Conservation (phyloP, 1,284 basidiomycete species). For the Mycosarcoma mackinlayi region DNA sequence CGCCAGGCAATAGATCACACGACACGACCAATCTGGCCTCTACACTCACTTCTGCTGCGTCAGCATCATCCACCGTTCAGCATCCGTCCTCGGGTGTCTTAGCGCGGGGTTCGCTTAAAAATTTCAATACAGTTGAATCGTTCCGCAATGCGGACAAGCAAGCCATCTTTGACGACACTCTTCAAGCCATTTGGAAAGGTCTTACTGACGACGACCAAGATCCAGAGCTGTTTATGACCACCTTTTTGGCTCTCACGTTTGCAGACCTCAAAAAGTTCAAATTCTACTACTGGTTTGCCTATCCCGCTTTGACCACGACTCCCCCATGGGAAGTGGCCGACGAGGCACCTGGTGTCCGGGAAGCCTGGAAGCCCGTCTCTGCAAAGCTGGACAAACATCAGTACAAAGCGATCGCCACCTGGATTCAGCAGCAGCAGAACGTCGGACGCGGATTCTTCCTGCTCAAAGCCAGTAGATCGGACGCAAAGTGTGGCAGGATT, state of each 20-base stretch:
- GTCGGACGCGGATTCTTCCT: slow-evolving; percentile 44
- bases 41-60: slow-evolving; percentile 63
- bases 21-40: not conserved
- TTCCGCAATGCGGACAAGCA: slow-evolving; percentile 91
- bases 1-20: slow-evolving; percentile 69
- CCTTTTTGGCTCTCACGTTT: slow-evolving; percentile 89
- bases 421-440: slow-evolving; percentile 18
- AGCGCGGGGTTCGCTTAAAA: slow-evolving; percentile 77
- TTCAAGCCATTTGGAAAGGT: slow-evolving; percentile 36
- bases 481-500: slow-evolving; percentile 21
- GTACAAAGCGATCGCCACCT: slow-evolving; percentile 5
- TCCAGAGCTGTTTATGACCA: slow-evolving; percentile 71
- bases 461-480: slow-evolving; percentile 6
- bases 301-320: slow-evolving; percentile 81
- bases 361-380: slow-evolving; percentile 25
- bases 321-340: slow-evolving; percentile 73
- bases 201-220: slow-evolving; percentile 21
- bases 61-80: slow-evolving; percentile 58
- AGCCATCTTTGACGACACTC: slow-evolving; percentile 74
- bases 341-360: slow-evolving; percentile 66
- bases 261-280: slow-evolving; percentile 98
- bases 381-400: not conserved
- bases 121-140: slow-evolving; percentile 90
- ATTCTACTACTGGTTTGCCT: slow-evolving; percentile 97
- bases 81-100: not conserved